These are phyloP conservation scores for Epicoccum sorghinum DNA, from an alignment of 2,329 filamentous ascomycete species.

Conservation along the genomic window DNA sequence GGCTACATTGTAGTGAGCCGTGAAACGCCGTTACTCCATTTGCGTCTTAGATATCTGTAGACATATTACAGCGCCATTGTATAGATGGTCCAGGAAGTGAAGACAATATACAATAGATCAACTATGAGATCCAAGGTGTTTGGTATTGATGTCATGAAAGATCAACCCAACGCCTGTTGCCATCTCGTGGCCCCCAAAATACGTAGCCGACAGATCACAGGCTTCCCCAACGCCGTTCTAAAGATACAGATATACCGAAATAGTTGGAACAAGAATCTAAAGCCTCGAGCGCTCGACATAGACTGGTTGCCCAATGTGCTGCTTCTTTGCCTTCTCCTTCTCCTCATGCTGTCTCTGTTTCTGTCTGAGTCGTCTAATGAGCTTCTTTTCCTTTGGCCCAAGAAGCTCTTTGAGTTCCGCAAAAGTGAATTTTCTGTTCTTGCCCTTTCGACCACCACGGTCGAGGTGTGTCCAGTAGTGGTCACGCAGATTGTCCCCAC, in stretches of 20 bases:
- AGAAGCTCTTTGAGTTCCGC: slow-evolving; percentile 24
- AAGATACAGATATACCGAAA: neutral
- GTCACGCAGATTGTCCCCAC: slow-evolving; percentile 32
- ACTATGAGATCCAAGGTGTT: neutral
- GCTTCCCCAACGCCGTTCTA: neutral
- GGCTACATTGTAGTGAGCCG: neutral
- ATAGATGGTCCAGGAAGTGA: too few relatives aligned
- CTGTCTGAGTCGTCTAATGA: slow-evolving; percentile 12
- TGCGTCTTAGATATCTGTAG: too few relatives aligned
- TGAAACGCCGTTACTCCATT: neutral
- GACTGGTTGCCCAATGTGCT: neutral
- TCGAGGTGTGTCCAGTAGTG: slow-evolving; percentile 36
- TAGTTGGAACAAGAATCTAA: neutral
- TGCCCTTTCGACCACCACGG: slow-evolving; percentile 23
- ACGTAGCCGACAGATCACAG: neutral
- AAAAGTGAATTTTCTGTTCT: slow-evolving; percentile 26
- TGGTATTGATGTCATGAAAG: neutral
- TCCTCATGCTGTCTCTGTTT: slow-evolving; percentile 16
- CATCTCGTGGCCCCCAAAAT: neutral
- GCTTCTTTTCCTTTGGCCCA: slow-evolving; percentile 22
- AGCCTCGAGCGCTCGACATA: neutral
- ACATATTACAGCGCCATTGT: too few relatives aligned
- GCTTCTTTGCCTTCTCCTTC: slow-evolving; percentile 4
- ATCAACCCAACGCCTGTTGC: neutral
- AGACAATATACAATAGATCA: too few relatives aligned